Evolutionary conservation across 495 filamentous ascomycete genomes (phyloP).

Genomic region (Aspergillus cavernicola): DNA sequence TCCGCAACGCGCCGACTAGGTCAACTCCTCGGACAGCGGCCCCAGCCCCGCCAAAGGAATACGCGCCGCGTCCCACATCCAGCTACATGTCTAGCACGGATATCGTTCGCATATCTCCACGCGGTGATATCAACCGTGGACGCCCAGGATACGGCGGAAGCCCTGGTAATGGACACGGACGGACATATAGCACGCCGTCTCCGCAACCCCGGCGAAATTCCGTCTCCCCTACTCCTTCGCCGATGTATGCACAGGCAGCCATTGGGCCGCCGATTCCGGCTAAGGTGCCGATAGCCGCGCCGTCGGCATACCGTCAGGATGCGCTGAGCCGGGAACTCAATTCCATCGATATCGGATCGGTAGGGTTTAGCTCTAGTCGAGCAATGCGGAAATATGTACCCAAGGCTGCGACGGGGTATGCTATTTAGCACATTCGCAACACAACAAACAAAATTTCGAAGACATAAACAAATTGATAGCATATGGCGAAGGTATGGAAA

Average conservation of each 20-base stretch:
- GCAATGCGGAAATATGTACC: conserved; percentile 24
- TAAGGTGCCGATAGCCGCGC: conserved; percentile 62
- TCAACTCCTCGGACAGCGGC: neutral
- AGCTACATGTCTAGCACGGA: neutral
- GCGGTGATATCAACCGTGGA: conserved; percentile 15
- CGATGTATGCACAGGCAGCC: conserved; percentile 29
- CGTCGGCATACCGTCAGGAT: conserved; percentile 35
- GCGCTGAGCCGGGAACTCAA: conserved; percentile 77
- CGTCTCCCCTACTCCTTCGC: conserved; percentile 31
- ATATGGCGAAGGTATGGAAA: neutral
- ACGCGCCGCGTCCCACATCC: conserved; percentile 4
- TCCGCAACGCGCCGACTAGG: conserved; percentile 40
- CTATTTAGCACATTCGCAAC: conserved; percentile 14
- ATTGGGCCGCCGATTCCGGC: conserved; percentile 65
- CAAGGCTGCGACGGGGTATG: conserved; percentile 26
- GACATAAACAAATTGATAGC: neutral
- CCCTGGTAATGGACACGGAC: conserved; percentile 21
- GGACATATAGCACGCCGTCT: conserved; percentile 21
- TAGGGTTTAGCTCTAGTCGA: conserved; percentile 29
- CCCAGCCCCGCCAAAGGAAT: conserved; percentile 3
- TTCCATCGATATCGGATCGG: conserved; percentile 73
- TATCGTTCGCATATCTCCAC: neutral
- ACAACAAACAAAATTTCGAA: neutral
- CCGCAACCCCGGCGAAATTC: conserved; percentile 18
- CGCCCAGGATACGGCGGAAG: conserved; percentile 20